Evolutionary conservation across 139 green algal species (phyloP), one percentile per base, ranked within the genome.

Genomic region (Chlorella sp.): DNA sequence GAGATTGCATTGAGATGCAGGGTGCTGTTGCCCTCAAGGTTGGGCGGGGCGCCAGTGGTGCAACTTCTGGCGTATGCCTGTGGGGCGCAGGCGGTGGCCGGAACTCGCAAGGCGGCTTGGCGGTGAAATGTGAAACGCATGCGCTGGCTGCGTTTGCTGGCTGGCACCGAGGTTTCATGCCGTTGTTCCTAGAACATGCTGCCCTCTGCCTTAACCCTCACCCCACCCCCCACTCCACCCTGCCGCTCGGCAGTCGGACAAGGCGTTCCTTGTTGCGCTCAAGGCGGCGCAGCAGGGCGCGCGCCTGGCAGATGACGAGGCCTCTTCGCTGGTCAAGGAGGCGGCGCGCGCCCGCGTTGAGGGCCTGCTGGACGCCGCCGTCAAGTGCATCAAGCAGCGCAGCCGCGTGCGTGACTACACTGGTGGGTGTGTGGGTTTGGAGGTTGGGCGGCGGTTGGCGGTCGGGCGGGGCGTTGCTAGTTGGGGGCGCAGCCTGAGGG

Each of bases 291-390:
- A 85, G 81, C 88, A 88, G 44, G 88, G 92, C 54, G 89, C 98
- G 60, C 93, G 90, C 84, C 88, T 99, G 82, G 89, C 91, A 32
- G 96, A 99, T 80, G 96, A 99, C 58, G 90, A 92, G 67, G 95
- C 95, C 1, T 90, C 90, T 34, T 89, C 95, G 74, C 88, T 94
- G 70, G 83, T 98, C 7, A 78, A 80, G 48, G 89, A 94, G 73
- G 87, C 90, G 24, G 89, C 91, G 5, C 89, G 91, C 64, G 85
- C 84, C 43, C 83, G 91, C 14, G 84, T 97, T 16, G 95, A 98
- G 90, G 41, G 24, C 30, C 83, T 87, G 32, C 69, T 99, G 40
- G 77, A 88, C 0, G 73, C 67, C n/a, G 96, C 95, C 14, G 82
- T 98, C 13, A 91, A 95, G 67, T 80, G 88, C 46, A 58, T 94